phyloP scores from a whole-genome alignment of 2,329 filamentous ascomycete genomes.

The Monilinia aucupariae region DNA sequence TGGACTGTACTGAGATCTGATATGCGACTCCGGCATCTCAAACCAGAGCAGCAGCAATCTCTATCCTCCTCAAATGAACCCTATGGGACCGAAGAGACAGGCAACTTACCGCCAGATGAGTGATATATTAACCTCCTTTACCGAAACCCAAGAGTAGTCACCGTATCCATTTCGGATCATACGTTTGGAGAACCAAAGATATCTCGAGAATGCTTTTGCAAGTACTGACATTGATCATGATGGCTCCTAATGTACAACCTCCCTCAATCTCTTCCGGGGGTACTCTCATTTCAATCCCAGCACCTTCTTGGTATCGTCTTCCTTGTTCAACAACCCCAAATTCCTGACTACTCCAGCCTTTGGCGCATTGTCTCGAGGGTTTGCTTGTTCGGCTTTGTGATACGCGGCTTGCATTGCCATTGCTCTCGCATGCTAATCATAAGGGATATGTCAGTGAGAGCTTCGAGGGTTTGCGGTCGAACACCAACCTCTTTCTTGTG shows the following conservation, averaged over 20 bases:
- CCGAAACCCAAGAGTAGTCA: no score
- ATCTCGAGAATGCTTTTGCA: background rate
- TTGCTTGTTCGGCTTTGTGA: conserved; percentile 69
- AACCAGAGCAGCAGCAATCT: background rate
- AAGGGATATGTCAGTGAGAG: background rate
- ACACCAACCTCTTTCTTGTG: conserved; percentile 91
- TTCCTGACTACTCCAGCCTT: conserved; percentile 83
- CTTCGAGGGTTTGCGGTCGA: background rate
- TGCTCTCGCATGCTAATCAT: conserved; percentile 62
- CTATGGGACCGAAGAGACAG: background rate
- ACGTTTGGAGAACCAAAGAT: background rate
- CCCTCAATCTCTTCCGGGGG: conserved; percentile 9
- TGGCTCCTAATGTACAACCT: conserved; percentile 32
- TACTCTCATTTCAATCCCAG: conserved; percentile 34
- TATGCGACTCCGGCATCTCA: background rate
- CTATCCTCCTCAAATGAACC: background rate
- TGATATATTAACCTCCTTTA: background rate
- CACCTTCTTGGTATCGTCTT: conserved; percentile 68
- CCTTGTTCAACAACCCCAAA: conserved; percentile 75
- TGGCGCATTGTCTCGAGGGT: conserved; percentile 73
- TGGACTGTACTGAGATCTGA: background rate
- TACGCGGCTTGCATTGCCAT: conserved; percentile 77
- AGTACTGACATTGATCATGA: conserved; percentile 11
- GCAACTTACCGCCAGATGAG: background rate
- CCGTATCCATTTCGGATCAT: background rate